These are phyloP conservation scores for Nicotiana knightiana DNA, from an alignment of 257 asterid species.

Conservation along the genomic window DNA sequence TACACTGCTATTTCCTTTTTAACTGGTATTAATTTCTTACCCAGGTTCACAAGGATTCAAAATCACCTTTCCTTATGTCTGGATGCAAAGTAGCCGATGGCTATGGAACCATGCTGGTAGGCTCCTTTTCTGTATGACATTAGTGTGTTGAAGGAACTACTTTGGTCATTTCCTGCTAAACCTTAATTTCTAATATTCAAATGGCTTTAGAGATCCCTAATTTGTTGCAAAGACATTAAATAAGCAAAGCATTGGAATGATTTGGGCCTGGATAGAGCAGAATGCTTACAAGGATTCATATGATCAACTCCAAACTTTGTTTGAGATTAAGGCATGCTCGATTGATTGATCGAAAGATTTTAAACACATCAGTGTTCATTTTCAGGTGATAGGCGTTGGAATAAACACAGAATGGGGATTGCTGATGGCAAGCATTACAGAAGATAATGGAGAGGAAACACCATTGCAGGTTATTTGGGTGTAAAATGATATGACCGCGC, in stretches of 20 bases:
- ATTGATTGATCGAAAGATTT: not conserved
- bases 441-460: conserved; percentile 98
- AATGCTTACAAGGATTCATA: not conserved
- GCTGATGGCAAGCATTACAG: conserved; percentile 96
- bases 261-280: not conserved
- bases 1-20: conserved; percentile 13
- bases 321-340: not conserved
- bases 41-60: conserved; percentile 83
- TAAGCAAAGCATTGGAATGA: not conserved
- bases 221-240: not conserved
- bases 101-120: conserved; percentile 94
- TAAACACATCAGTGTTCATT: not conserved
- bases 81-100: conserved; percentile 99
- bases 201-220: not conserved
- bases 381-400: conserved; percentile 85
- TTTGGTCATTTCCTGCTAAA: not conserved
- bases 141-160: not conserved
- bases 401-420: conserved; percentile 97
- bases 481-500: not conserved
- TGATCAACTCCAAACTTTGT: not conserved
- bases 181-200: not conserved
- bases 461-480: conserved; percentile 70
- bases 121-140: not conserved
- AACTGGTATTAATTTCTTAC: conserved; percentile 5
- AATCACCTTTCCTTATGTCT: conserved; percentile 82